Base-by-base conservation (phyloP, 805 yeast genomes). In the Pachysolen tannophilus region DNA sequence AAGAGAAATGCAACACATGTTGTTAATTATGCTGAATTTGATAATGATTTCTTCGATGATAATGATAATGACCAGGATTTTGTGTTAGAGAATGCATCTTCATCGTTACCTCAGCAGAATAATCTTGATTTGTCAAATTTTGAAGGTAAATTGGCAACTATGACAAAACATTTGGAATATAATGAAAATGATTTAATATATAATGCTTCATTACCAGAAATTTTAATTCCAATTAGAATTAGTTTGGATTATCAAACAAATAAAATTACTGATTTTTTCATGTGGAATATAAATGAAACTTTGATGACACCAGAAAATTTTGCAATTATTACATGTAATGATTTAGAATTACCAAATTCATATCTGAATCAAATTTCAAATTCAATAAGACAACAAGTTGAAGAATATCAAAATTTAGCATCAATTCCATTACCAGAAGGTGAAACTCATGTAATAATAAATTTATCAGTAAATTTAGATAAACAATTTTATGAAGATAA, bases 401-500 rank as follows among this genome's bases (percentile, higher is more conserved):
- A 82, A 42, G 94, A 84, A 38, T 81, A 74, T 48, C 69, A 73
- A 20, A 75, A 72, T 30, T 67, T 77, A 2, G 76, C 83, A 1
- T 61, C 73, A 9, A 69, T 83, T 21, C 76, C 77, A 35, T 65
- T 86, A 19, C 90, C 94, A 13, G 84, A 78, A 38, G 67, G 69
- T 29, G 78, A 73, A 35, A 60, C 79, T 20, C 92, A 83, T 49
- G 94, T 83, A 2, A 70, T 92, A 3, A 70, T 92, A 24, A 83
- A 86, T 43, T 58, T 92, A 26, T 78, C 90, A 11, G 83, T 92
- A 32, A 85, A 82, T 50, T 61, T 92, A 42, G 86, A 87, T 44
- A 83, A 83, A 52, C 79, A 78, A 46, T 68, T 88, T 28, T 87
- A 78, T 49, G 95, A 87, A 46, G 98, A 92, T 57, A 82, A 82